Evolutionary conservation across 306 rosid species (phyloP).

Genomic region (Vachellia pachyceras): DNA sequence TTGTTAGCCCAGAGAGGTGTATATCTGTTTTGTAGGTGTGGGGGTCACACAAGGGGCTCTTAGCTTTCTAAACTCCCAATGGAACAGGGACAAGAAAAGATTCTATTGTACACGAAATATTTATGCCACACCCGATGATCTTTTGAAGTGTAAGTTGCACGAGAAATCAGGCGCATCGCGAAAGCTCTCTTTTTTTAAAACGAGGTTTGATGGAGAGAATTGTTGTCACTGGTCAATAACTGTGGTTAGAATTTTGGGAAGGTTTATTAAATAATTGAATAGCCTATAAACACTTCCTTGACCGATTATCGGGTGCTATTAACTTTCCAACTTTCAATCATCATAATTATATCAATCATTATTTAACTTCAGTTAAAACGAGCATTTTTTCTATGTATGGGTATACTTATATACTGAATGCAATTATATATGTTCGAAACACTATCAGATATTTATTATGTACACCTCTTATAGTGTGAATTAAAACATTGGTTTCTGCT

Average conservation of each 20-base stretch:
- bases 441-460: too few species aligned
- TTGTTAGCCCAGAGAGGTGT: neutral
- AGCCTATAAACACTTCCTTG: constrained; percentile 25
- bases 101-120: neutral
- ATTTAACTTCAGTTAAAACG: too few species aligned
- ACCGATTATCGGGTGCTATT: neutral
- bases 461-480: too few species aligned
- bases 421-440: too few species aligned
- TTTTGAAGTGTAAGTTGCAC: neutral
- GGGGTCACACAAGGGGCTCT: too few species aligned
- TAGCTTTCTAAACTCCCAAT: neutral
- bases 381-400: too few species aligned
- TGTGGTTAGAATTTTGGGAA: neutral
- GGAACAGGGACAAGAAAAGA: neutral
- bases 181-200: neutral
- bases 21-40: too few species aligned
- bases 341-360: neutral
- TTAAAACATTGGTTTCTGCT: too few species aligned
- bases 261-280: neutral
- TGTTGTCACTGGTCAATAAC: neutral
- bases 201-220: neutral
- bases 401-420: too few species aligned
- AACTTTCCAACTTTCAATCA: neutral
- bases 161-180: neutral
- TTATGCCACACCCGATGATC: neutral